Evolutionary conservation across 768 basidiomycete genomes (phyloP).

Genomic region (Tricholoma flavovirens): DNA sequence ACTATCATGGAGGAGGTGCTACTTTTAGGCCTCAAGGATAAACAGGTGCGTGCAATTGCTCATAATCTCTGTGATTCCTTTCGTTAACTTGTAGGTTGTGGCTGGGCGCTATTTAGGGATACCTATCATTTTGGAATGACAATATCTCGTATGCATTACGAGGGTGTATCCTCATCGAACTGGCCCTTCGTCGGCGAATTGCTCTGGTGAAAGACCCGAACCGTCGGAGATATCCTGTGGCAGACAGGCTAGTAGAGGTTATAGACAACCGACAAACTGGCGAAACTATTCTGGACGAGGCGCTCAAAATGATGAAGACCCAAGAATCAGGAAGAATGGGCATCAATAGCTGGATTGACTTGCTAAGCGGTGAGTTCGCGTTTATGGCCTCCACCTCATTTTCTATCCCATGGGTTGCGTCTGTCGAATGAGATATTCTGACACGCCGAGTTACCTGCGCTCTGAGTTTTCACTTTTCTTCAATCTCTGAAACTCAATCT

Average conservation of each 20-base stretch:
- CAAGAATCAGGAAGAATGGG: conserved; percentile 70
- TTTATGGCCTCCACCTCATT: too few species aligned
- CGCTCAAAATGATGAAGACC: conserved; percentile 90
- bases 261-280: conserved; percentile 91
- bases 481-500: not conserved
- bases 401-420: not conserved
- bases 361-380: conserved; percentile 79
- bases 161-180: conserved; percentile 97
- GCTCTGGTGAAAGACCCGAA: conserved; percentile 83
- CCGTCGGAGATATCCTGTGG: conserved; percentile 64
- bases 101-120: conserved; percentile 44
- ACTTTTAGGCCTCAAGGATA: conserved; percentile 91
- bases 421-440: not conserved
- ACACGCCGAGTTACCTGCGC: not conserved
- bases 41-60: conserved; percentile 56
- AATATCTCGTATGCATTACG: conserved; percentile 98
- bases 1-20: conserved; percentile 98
- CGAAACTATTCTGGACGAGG: conserved; percentile 94
- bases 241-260: conserved; percentile 86
- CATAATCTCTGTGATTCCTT: not conserved
- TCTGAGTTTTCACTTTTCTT: not conserved
- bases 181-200: conserved; percentile 92
- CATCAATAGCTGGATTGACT: conserved; percentile 91
- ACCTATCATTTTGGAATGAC: conserved; percentile 99
- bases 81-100: conserved; percentile 1